phyloP scores from a whole-genome alignment of 192 early-diverging fungal genomes.

The Backusella luteola region DNA sequence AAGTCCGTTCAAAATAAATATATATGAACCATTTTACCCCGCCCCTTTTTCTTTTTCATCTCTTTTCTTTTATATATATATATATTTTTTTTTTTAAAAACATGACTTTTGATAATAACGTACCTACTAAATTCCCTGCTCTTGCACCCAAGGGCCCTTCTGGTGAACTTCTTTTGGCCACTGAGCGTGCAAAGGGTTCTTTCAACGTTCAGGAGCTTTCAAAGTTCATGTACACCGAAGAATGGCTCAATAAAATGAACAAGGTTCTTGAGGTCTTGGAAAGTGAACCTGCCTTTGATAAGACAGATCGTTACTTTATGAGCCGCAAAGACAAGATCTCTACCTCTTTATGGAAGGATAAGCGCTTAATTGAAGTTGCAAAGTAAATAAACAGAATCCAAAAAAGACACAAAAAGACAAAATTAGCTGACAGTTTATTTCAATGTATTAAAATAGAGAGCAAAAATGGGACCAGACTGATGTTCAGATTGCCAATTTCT shows the following conservation, averaged over 20 bases:
- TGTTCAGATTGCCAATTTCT: conserved; percentile 45
- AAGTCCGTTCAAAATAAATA: neutral
- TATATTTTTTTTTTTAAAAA: neutral
- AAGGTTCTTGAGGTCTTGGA: conserved; percentile 61
- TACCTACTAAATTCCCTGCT: conserved; percentile 41
- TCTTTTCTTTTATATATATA: neutral
- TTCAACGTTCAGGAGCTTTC: conserved; percentile 69
- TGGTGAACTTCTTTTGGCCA: conserved; percentile 50
- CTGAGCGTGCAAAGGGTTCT: conserved; percentile 65
- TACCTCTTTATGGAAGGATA: conserved; percentile 58
- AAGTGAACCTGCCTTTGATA: conserved; percentile 70
- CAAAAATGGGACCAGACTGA: conserved; percentile 58
- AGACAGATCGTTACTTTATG: conserved; percentile 68
- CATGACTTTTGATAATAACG: conserved; percentile 26
- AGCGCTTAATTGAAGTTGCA: conserved; percentile 61
- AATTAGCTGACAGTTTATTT: neutral
- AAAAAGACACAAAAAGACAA: neutral
- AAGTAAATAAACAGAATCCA: conserved; percentile 29
- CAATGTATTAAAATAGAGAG: conserved; percentile 30
- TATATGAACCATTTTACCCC: neutral
- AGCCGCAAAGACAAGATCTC: conserved; percentile 69
- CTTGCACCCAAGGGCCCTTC: conserved; percentile 48
- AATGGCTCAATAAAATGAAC: conserved; percentile 55
- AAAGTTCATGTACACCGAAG: conserved; percentile 62
- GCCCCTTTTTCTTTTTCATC: neutral